Base-by-base conservation (phyloP, 352 stramenopile genomes). In the Pythium periplocum region DNA sequence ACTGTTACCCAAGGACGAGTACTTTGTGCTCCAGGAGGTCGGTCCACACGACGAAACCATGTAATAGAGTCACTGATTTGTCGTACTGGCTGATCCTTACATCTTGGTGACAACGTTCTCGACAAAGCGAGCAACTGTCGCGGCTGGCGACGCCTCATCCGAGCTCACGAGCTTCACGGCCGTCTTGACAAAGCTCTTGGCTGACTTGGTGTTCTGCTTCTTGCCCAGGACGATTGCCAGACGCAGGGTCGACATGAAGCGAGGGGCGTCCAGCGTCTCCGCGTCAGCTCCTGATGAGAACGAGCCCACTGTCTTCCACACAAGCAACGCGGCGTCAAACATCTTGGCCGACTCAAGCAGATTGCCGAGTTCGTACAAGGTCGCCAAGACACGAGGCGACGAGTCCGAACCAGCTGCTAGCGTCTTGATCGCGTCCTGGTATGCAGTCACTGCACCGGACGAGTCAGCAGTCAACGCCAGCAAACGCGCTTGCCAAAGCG, bases 21-120 rank as follows among this genome's bases (percentile, higher is more conserved):
- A 93, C 48, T 84, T 83, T 39, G 39, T 87, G 42, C 55, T 91
- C 11, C 83, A 93, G 57, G 71, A 75, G 3, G 51, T 91, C 32
- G 80, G 80, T 4, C 68, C 83, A 2, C 80, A 90, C 51, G 83
- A 93, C 17, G 71, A 59, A 12, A 87, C 76, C 38, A 57, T 59
- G 59, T 66, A 45, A 61, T 42, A 42, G 38, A 42, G 12, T 12
- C 12, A 12, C 7, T 42, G 38, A 42, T 42, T 42, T 12, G 7
- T 12, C 12, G 38, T 8, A 42, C 7, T 8, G 12, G 12, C 38
- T 12, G 12, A 42, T 8, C 38, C 10, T 47, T 58, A 61, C 53
- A 63, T 71, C 45, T 76, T 84, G 12, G 72, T 59, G 31, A 90
- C 48, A 36, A 86, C 64, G 36, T 68, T 78, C 51, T 86, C 77